phyloP scores from a whole-genome alignment of 345 rosid species.

The Salix udensis region DNA sequence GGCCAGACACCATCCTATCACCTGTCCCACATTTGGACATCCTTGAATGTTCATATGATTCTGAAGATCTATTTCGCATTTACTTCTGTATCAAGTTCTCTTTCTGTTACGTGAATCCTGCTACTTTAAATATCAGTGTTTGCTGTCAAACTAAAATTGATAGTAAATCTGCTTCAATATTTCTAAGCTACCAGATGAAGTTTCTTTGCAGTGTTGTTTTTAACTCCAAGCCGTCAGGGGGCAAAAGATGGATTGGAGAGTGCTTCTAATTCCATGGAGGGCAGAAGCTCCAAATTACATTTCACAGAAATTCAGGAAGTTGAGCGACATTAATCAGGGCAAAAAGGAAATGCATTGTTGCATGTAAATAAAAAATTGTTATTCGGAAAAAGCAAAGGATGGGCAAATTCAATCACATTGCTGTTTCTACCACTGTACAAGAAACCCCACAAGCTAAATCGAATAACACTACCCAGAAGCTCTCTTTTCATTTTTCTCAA shows the following conservation, averaged over 20 bases:
- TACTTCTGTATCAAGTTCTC: neutral
- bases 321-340: neutral
- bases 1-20: neutral
- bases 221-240: neutral
- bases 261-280: neutral
- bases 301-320: slow-evolving; percentile 5
- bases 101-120: neutral
- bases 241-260: neutral
- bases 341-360: slow-evolving; percentile 7
- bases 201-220: neutral
- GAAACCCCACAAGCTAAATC: slow-evolving; percentile 18
- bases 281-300: neutral
- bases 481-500: slow-evolving; percentile 1
- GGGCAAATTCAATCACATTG: slow-evolving; percentile 24
- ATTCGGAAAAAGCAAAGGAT: neutral
- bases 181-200: no score
- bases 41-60: neutral
- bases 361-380: neutral
- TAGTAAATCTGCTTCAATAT: neutral
- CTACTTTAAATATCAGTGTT: neutral
- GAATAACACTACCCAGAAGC: slow-evolving; percentile 9
- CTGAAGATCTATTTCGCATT: neutral
- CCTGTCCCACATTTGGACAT: neutral
- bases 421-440: slow-evolving; percentile 59
- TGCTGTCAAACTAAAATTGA: neutral